phyloP scores from a whole-genome alignment of 108 stramenopile genomes.

The Conticribra weissflogii region DNA sequence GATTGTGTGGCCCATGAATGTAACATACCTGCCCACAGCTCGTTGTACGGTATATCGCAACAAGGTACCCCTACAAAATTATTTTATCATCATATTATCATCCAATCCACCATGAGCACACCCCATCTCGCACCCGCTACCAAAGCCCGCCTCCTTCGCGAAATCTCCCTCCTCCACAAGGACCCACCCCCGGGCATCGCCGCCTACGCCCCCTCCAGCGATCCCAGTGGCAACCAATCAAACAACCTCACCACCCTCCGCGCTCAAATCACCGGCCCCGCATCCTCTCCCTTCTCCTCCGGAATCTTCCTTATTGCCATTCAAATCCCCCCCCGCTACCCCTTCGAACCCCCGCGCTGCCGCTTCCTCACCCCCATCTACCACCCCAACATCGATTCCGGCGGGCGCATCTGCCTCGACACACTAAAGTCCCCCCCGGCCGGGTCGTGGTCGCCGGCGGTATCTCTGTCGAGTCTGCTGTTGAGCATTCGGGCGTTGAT shows the following conservation, averaged over 20 bases:
- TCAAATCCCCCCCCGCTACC: conserved; percentile 57
- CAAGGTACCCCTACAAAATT: too few relatives aligned
- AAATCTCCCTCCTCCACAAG: conserved; percentile 55
- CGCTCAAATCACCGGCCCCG: conserved; percentile 71
- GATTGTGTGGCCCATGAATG: too few relatives aligned
- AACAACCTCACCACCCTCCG: conserved; percentile 59
- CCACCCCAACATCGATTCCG: conserved; percentile 74
- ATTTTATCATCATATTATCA: too few relatives aligned
- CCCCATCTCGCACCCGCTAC: conserved; percentile 30
- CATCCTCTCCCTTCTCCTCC: conserved; percentile 62
- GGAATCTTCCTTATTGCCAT: conserved; percentile 66
- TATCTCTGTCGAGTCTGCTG: conserved; percentile 68
- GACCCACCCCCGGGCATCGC: conserved; percentile 76
- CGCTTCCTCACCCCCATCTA: conserved; percentile 74
- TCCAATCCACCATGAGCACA: too few relatives aligned
- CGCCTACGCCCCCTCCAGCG: conserved; percentile 65
- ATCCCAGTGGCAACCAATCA: too few relatives aligned
- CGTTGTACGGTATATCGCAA: too few relatives aligned
- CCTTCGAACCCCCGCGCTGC: conserved; percentile 74
- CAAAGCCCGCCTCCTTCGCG: conserved; percentile 59
- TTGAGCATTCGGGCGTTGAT: conserved; percentile 68
- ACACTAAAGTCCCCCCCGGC: conserved; percentile 61
- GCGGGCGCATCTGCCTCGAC: conserved; percentile 76
- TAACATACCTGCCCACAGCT: too few relatives aligned
- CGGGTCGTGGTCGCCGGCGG: conserved; percentile 75